phyloP scores from a whole-genome alignment of 2,329 filamentous ascomycete species.

The Aspergillus unguis region DNA sequence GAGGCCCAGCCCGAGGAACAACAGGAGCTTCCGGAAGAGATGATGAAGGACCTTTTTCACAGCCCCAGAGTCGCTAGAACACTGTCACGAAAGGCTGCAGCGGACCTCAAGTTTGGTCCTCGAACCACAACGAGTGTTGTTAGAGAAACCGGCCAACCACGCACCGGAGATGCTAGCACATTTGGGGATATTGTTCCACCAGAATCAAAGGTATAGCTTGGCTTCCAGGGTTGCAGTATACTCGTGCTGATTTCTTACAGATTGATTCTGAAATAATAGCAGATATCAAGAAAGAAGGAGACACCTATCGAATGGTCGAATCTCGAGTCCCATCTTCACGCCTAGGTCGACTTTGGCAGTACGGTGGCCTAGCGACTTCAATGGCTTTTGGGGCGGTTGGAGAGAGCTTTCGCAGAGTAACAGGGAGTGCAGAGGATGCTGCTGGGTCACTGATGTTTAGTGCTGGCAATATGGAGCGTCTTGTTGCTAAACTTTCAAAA shows the following conservation, averaged over 20 bases:
- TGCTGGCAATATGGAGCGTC: constrained; percentile 82
- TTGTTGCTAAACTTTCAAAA: constrained; percentile 86
- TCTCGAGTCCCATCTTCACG: constrained; percentile 87
- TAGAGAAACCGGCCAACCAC: constrained; percentile 28
- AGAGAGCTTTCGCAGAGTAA: constrained; percentile 76
- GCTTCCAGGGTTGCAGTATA: background rate
- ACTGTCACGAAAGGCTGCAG: constrained; percentile 46
- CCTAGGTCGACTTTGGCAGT: constrained; percentile 88
- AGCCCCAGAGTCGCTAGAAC: constrained; percentile 57
- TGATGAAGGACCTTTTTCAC: constrained; percentile 61
- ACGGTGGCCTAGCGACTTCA: constrained; percentile 84
- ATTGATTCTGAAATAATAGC: constrained; percentile 18
- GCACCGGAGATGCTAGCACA: constrained; percentile 36
- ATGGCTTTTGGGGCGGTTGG: constrained; percentile 92
- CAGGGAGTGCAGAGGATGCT: constrained; percentile 59
- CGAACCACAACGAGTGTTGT: background rate
- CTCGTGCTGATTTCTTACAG: constrained; percentile 12
- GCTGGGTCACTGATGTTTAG: constrained; percentile 81
- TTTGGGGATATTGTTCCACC: constrained; percentile 15
- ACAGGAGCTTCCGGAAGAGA: constrained; percentile 53
- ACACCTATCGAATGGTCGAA: constrained; percentile 70
- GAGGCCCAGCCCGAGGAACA: constrained; percentile 23
- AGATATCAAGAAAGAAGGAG: constrained; percentile 25
- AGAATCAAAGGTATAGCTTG: constrained; percentile 9
- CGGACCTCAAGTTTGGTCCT: constrained; percentile 8